Evolutionary conservation across 192 early-diverging fungal species (phyloP).

Genomic region (Lobulomyces angularis): DNA sequence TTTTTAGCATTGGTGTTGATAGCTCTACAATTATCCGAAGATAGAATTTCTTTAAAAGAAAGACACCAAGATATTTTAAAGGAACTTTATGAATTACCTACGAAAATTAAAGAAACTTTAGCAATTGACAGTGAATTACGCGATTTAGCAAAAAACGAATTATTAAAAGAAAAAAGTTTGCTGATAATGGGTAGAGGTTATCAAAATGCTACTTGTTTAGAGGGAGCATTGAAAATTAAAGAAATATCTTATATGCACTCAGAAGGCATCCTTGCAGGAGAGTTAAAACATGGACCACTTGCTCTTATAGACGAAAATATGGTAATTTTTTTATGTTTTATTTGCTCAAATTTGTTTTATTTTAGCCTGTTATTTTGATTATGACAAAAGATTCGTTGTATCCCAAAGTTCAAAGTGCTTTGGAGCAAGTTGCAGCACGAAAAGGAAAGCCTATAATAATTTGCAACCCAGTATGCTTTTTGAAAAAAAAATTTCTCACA

Average conservation of each 20-base stretch:
- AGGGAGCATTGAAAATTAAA: slow-evolving; percentile 52
- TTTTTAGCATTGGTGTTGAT: slow-evolving; percentile 46
- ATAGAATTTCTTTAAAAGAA: slow-evolving; percentile 27
- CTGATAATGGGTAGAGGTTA: slow-evolving; percentile 45
- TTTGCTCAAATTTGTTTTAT: no score
- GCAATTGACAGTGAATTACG: slow-evolving; percentile 32
- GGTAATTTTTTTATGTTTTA: no score
- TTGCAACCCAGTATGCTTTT: no score
- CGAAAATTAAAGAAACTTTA: slow-evolving; percentile 40
- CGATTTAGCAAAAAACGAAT: slow-evolving; percentile 22
- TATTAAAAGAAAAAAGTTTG: slow-evolving; percentile 27
- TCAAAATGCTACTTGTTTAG: slow-evolving; percentile 45
- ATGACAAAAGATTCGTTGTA: slow-evolving; percentile 83
- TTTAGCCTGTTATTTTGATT: slow-evolving; percentile 80
- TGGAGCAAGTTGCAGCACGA: slow-evolving; percentile 47
- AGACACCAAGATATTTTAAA: slow-evolving; percentile 41
- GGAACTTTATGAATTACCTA: slow-evolving; percentile 35
- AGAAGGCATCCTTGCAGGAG: slow-evolving; percentile 50
- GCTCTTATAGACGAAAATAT: slow-evolving; percentile 44
- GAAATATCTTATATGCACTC: slow-evolving; percentile 50
- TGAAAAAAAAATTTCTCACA: no score
- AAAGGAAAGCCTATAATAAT: slow-evolving; percentile 38
- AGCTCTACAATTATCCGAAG: slow-evolving; percentile 46
- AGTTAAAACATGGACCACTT: slow-evolving; percentile 50
- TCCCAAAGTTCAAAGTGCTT: slow-evolving; percentile 34